A percentile compares a stretch with the other conserved stretches of the same genome.
Evolutionary conservation across 2,329 filamentous ascomycete genomes (phyloP).

Genomic region (Scedosporium minutisporum): DNA sequence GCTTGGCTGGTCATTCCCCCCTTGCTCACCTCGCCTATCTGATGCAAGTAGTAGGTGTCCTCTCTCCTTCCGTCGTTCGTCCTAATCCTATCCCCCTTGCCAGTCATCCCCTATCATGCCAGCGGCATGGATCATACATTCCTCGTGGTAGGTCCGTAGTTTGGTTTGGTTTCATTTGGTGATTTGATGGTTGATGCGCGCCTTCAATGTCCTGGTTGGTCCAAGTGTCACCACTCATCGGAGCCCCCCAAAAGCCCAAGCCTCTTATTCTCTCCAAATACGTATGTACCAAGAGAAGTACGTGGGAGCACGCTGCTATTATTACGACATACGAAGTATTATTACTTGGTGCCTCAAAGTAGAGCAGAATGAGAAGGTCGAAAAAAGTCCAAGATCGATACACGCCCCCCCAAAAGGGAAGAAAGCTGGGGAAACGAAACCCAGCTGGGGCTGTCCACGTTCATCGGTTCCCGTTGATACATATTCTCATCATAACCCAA

Average conservation of each 20-base stretch:
- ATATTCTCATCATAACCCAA: neutral
- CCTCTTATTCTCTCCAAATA: neutral
- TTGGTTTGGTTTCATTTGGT: conserved; percentile 7
- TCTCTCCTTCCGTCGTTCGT: neutral
- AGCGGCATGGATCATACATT: conserved; percentile 1
- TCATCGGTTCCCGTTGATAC: neutral
- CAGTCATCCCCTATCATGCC: neutral
- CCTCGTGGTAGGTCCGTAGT: conserved; percentile 4
- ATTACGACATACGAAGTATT: neutral
- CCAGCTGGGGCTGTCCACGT: neutral
- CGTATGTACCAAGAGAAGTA: neutral
- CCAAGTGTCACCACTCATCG: conserved; percentile 4
- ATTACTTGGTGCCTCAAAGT: neutral
- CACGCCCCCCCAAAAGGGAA: neutral
- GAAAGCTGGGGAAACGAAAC: neutral
- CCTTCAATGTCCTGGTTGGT: conserved; percentile 3
- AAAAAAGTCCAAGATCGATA: neutral
- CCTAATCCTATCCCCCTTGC: neutral
- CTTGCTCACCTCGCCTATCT: neutral
- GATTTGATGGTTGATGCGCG: conserved; percentile 6
- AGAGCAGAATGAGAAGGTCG: neutral
- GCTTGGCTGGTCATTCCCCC: neutral
- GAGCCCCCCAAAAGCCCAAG: neutral
- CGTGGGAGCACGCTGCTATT: neutral
- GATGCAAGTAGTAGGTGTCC: neutral